phyloP scores from a whole-genome alignment of 305 asterid species.

The Salvia sclarea region DNA sequence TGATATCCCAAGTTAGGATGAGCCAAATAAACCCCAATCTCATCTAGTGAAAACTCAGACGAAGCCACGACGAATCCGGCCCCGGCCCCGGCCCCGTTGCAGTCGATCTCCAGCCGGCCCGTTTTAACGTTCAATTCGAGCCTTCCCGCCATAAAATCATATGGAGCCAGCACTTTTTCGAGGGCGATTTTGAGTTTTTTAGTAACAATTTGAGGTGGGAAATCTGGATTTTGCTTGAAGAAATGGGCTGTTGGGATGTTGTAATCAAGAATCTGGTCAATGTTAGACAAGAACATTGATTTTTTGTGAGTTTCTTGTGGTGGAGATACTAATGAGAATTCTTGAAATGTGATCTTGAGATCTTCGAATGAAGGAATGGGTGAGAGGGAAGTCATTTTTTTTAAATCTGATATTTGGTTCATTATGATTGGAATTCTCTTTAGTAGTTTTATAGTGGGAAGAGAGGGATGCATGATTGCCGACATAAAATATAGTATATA shows the following conservation, averaged over 20 bases:
- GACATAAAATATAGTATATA: too few relatives aligned
- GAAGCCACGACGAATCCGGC: slow-evolving; percentile 57
- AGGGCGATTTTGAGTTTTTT: slow-evolving; percentile 40
- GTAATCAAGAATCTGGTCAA: slow-evolving; percentile 54
- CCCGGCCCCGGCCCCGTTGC: slow-evolving; percentile 54
- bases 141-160: slow-evolving; percentile 61
- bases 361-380: slow-evolving; percentile 18
- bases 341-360: slow-evolving; percentile 29
- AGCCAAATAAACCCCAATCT: slow-evolving; percentile 43
- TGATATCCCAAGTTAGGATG: slow-evolving; percentile 40
- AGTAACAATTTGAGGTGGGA: slow-evolving; percentile 35
- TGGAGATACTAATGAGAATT: slow-evolving; percentile 17
- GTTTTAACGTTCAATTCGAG: slow-evolving; percentile 39
- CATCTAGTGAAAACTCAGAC: slow-evolving; percentile 42
- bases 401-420: too few relatives aligned
- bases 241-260: slow-evolving; percentile 52
- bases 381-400: slow-evolving; percentile 31
- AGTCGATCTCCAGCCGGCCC: slow-evolving; percentile 54
- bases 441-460: too few relatives aligned
- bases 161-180: slow-evolving; percentile 45
- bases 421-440: too few relatives aligned
- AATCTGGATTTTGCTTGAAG: slow-evolving; percentile 43
- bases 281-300: slow-evolving; percentile 39
- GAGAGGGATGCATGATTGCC: too few relatives aligned
- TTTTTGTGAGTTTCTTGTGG: neutral